These are phyloP conservation scores for Penicillium soppii DNA, from an alignment of 495 filamentous ascomycete species.

Conservation along the genomic window DNA sequence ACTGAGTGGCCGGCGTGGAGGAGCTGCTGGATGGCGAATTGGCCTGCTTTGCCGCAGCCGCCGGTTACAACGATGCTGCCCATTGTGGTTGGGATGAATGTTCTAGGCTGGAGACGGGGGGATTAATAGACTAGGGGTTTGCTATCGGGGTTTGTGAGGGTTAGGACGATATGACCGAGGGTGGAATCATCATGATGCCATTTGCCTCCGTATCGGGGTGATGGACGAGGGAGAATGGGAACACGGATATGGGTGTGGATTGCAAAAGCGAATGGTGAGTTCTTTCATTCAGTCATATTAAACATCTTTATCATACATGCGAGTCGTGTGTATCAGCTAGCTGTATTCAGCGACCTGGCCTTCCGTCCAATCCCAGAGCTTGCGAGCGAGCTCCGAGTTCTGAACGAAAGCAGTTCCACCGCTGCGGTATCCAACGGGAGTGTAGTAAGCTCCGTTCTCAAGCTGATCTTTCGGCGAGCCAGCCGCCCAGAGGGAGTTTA, in stretches of 20 bases:
- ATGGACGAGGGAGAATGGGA: not conserved
- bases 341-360: conserved; percentile 38
- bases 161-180: conserved; percentile 14
- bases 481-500: conserved; percentile 63
- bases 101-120: not conserved
- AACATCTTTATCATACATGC: not conserved
- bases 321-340: not conserved
- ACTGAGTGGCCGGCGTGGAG: conserved; percentile 48
- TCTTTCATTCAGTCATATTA: not conserved
- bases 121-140: too few species aligned
- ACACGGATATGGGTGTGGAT: not conserved
- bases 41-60: conserved; percentile 45
- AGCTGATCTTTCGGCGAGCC: conserved; percentile 31
- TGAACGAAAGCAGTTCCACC: conserved; percentile 34
- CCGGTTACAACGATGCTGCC: conserved; percentile 47
- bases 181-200: conserved; percentile 24
- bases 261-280: not conserved
- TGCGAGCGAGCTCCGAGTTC: conserved; percentile 47
- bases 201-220: conserved; percentile 11
- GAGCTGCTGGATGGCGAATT: conserved; percentile 51
- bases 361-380: conserved; percentile 66
- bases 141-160: not conserved
- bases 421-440: conserved; percentile 49
- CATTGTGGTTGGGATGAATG: not conserved
- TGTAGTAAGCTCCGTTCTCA: conserved; percentile 56